Evolutionary conservation across 441 rosid genomes (phyloP).

Genomic region (Croton laevigatus): DNA sequence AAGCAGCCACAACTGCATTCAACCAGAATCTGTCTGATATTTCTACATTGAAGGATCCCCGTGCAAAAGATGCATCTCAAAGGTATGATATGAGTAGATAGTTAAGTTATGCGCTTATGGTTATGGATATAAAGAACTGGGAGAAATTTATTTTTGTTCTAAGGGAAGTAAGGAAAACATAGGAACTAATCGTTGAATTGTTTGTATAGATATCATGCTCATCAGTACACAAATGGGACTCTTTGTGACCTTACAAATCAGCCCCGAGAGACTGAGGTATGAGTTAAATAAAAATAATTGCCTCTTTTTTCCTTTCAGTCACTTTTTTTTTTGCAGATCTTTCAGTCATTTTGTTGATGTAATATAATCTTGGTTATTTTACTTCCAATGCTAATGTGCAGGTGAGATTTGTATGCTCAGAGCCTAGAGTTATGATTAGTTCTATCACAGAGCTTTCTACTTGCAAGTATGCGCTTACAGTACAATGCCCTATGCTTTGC

Average conservation of each 20-base stretch:
- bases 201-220: conserved; percentile 75
- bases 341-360: no score
- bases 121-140: not conserved
- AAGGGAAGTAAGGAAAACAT: not conserved
- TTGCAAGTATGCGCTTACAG: conserved; percentile 88
- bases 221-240: conserved; percentile 80
- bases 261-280: conserved; percentile 90
- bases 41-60: conserved; percentile 75
- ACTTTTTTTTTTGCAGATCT: not conserved
- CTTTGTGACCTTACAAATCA: conserved; percentile 78
- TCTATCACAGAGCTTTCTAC: conserved; percentile 93
- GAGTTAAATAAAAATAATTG: not conserved
- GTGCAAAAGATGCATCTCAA: conserved; percentile 78
- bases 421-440: conserved; percentile 84
- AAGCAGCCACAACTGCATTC: conserved; percentile 74
- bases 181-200: conserved; percentile 6
- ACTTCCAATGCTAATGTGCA: conserved; percentile 26
- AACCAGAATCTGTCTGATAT: conserved; percentile 69
- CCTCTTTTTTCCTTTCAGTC: not conserved
- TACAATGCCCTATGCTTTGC: conserved; percentile 83
- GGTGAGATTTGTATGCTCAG: conserved; percentile 97
- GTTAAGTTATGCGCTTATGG: not conserved
- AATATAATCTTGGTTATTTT: not conserved
- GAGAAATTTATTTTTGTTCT: not conserved
- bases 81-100: conserved; percentile 34